Evolutionary conservation across 345 rosid genomes (phyloP).

Genomic region (Linum usitatissimum): DNA sequence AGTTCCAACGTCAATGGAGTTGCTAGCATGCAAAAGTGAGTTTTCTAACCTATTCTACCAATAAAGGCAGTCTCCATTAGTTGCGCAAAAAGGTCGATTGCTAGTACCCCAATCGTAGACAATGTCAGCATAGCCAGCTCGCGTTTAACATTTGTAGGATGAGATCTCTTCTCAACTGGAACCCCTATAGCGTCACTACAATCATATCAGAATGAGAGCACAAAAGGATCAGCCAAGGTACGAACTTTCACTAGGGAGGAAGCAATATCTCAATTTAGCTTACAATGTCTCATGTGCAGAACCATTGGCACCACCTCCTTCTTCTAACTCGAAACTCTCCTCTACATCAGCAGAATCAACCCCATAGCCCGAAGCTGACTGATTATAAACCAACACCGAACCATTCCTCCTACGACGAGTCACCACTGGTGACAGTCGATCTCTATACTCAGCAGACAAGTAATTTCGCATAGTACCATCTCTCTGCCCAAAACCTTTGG

Average conservation of each 20-base stretch:
- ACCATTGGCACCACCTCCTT: constrained; percentile 19
- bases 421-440: constrained; percentile 24
- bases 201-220: constrained; percentile 7
- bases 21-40: neutral
- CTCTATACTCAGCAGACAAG: constrained; percentile 16
- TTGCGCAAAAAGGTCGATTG: constrained; percentile 70
- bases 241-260: neutral
- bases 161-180: constrained; percentile 13
- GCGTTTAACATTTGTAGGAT: constrained; percentile 30
- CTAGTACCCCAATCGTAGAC: constrained; percentile 89
- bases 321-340: constrained; percentile 15
- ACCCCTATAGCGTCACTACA: constrained; percentile 32
- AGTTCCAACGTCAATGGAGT: neutral
- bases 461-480: constrained; percentile 13
- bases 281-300: constrained; percentile 31
- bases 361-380: constrained; percentile 34
- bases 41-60: constrained; percentile 61
- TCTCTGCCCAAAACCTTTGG: constrained; percentile 16
- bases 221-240: constrained; percentile 5
- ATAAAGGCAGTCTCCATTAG: constrained; percentile 95
- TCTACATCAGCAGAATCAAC: constrained; percentile 30
- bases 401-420: constrained; percentile 21
- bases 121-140: constrained; percentile 74
- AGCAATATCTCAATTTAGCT: constrained; percentile 14
- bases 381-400: constrained; percentile 24